A percentile compares a stretch with the other conserved stretches of the same genome.
These are phyloP conservation scores for Penicillium hordei DNA, from an alignment of 2,329 filamentous ascomycete genomes.

Conservation along the genomic window DNA sequence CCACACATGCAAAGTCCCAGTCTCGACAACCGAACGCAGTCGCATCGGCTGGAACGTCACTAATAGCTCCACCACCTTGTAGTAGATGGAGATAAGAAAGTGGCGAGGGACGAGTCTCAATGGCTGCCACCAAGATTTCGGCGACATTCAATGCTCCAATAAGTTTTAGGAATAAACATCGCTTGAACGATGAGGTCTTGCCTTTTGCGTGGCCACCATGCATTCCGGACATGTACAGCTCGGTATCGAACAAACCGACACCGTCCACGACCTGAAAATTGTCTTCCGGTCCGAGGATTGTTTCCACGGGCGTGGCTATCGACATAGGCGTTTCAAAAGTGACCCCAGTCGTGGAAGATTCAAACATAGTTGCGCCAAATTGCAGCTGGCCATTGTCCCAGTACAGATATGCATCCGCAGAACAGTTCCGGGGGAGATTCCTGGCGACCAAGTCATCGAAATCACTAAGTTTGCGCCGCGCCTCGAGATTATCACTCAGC, in stretches of 20 bases:
- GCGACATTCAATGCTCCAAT: conserved; percentile 43
- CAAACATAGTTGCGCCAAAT: conserved; percentile 55
- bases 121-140: conserved; percentile 44
- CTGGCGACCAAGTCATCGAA: conserved; percentile 38
- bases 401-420: conserved; percentile 59
- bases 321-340: neutral
- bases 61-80: conserved; percentile 58
- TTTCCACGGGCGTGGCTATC: neutral
- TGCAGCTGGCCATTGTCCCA: conserved; percentile 47
- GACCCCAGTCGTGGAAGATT: conserved; percentile 35
- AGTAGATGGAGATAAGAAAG: conserved; percentile 64
- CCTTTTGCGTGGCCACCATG: conserved; percentile 58
- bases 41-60: conserved; percentile 44
- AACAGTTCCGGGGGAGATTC: conserved; percentile 45
- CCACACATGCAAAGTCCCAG: conserved; percentile 64
- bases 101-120: conserved; percentile 52
- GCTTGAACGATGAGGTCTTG: conserved; percentile 65
- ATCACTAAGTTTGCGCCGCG: conserved; percentile 37
- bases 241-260: conserved; percentile 56
- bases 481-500: conserved; percentile 30
- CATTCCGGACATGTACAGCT: conserved; percentile 62
- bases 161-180: conserved; percentile 59
- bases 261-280: conserved; percentile 45
- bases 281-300: conserved; percentile 38
- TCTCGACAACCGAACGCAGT: conserved; percentile 64